Evolutionary conservation across 345 rosid species (phyloP), one percentile per base, ranked within the genome.

Genomic region (Aethionema arabicum): DNA sequence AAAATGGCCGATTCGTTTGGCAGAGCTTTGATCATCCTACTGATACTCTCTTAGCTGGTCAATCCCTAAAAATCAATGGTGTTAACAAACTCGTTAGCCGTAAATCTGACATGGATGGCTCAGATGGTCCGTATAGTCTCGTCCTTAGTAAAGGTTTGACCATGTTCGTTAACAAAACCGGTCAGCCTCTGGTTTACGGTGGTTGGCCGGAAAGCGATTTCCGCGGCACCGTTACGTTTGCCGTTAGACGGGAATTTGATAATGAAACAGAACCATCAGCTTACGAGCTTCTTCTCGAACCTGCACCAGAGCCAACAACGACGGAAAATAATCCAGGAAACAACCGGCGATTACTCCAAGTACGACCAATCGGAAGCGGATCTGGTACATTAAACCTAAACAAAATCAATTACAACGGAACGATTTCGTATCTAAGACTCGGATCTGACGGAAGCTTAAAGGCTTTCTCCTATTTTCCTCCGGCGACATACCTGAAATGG

Each of bases 11-110:
- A 1, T 86, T 77, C 49, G 6, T 76, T 3, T 79, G 86, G 86
- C 90, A 82, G 68, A 84, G 90, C 39, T 84, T 85, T 32, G 78
- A 87, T 33, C 59, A 42, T 5, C 92, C 90, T 0, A 80, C 85
- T 2, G 90, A 85, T 8, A 82, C 88, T 14, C 78, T 88, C 11
- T 67, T 88, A 41, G 71, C 47, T 47, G 86, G 83, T 4, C 90
- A 83, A 7, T 72, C 88, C 2, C 57, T 83, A 0, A 58, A 44
- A 36, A 56, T 66, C 0, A 76, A 76, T 14, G 81, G 68, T 3
- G 65, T 11, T 10, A 69, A 66, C 40, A 82, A 74, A 56, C 86
- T 88, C 12, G 85, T 83, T 39, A 85, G 92, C 63, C 77, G 88
- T 4, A 77, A 54, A 31, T 80, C 90, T 0, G 70, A 29, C 9